Evolutionary conservation across 495 filamentous ascomycete species (phyloP).

Genomic region (Aspergillus ellipticus): DNA sequence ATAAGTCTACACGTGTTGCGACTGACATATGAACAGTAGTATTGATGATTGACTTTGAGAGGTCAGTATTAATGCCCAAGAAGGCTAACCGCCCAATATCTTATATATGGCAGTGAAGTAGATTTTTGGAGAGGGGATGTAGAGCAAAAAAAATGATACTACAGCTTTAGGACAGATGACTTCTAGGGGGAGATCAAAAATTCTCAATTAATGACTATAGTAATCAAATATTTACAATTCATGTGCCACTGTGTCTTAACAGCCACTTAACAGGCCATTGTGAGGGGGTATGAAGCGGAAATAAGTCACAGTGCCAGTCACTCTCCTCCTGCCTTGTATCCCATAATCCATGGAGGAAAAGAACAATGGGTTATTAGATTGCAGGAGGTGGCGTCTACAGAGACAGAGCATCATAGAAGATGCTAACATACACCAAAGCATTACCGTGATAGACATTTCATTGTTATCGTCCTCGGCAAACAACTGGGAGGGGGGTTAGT

Average conservation of each 20-base stretch:
- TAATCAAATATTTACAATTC: not conserved
- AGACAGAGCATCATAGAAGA: not conserved
- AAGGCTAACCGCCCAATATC: too few species aligned
- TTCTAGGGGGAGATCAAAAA: not conserved
- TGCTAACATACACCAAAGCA: not conserved
- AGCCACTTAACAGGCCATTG: constrained; percentile 33
- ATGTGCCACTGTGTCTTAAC: constrained; percentile 46
- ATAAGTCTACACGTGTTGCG: too few species aligned
- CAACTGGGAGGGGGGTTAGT: constrained; percentile 44
- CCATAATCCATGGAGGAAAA: constrained; percentile 47
- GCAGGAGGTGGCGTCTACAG: constrained; percentile 51
- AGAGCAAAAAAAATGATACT: too few species aligned
- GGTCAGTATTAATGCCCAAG: too few species aligned
- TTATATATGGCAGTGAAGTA: too few species aligned
- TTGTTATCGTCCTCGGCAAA: constrained; percentile 67
- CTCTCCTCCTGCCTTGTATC: constrained; percentile 76
- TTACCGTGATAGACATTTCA: constrained; percentile 45
- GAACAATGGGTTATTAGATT: constrained; percentile 68
- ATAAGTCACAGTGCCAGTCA: constrained; percentile 44
- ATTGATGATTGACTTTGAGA: too few species aligned
- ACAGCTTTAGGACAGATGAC: too few species aligned
- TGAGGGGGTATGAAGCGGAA: constrained; percentile 46
- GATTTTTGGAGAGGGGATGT: too few species aligned
- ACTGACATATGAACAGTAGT: too few species aligned
- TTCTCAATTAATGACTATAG: not conserved